Conservation (phyloP, 805 yeast genomes). For the Ogataea degrootiae region DNA sequence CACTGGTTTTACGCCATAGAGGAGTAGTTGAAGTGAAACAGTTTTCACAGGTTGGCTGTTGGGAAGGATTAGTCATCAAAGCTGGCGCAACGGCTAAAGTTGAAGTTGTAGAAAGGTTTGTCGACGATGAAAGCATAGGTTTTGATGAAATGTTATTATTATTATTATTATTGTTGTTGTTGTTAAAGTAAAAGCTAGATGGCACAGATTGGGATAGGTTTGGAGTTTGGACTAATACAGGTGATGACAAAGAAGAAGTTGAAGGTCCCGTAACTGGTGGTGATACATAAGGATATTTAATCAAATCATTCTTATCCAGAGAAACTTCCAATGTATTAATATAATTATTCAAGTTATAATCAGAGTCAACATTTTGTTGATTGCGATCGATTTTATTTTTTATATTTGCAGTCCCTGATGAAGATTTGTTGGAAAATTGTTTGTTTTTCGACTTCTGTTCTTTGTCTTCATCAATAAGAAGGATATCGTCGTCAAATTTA, state of each 20-base stretch:
- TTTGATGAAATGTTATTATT: constrained; percentile 3
- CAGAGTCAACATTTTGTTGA: constrained; percentile 3
- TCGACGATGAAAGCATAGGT: constrained; percentile 2
- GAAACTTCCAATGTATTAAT: constrained; percentile 31
- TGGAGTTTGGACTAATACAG: constrained; percentile 1
- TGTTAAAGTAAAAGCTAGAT: constrained; percentile 1
- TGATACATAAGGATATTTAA: background rate
- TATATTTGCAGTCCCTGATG: background rate
- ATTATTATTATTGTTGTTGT: background rate
- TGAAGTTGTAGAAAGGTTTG: constrained; percentile 2
- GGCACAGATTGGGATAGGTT: constrained; percentile 1
- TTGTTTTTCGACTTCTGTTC: background rate
- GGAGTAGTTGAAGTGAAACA: constrained; percentile 92
- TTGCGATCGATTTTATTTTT: background rate
- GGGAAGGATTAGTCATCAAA: constrained; percentile 5
- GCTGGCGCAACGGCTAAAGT: background rate
- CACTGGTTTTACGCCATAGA: constrained; percentile 80
- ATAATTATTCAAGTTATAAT: constrained; percentile 26
- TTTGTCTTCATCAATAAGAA: background rate
- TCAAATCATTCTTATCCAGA: constrained; percentile 13
- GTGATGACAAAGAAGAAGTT: background rate
- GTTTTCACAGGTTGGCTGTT: constrained; percentile 61
- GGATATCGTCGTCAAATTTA: constrained; percentile 17
- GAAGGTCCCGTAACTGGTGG: background rate
- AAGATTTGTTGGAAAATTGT: background rate